These are phyloP conservation scores for Talaromyces verruculosus DNA, from an alignment of 2,329 filamentous ascomycete species.

Conservation along the genomic window DNA sequence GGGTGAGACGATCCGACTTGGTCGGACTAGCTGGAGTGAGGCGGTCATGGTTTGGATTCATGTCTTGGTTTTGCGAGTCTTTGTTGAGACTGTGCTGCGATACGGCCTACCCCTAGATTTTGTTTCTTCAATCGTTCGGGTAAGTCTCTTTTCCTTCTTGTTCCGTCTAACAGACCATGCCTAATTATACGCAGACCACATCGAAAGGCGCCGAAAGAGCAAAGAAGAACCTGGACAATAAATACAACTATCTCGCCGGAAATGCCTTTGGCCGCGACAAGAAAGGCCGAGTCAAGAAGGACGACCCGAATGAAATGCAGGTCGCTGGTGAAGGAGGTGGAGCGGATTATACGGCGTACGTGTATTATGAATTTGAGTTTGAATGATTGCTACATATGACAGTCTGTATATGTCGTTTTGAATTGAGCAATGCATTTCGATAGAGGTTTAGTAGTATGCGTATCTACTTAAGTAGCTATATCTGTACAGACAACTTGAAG, in stretches of 20 bases:
- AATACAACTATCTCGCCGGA: slow-evolving; percentile 88
- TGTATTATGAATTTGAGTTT: slow-evolving; percentile 94
- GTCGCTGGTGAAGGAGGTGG: slow-evolving; percentile 68
- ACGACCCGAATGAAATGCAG: slow-evolving; percentile 87
- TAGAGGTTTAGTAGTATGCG: slow-evolving; percentile 1
- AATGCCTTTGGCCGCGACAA: slow-evolving; percentile 94
- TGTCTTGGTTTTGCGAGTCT: slow-evolving; percentile 84
- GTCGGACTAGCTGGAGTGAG: slow-evolving; percentile 91
- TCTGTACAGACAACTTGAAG: neutral
- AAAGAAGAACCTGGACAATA: slow-evolving; percentile 73
- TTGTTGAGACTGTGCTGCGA: slow-evolving; percentile 95
- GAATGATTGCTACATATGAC: slow-evolving; percentile 36
- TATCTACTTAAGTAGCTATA: neutral
- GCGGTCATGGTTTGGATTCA: slow-evolving; percentile 96
- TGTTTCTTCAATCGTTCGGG: slow-evolving; percentile 79
- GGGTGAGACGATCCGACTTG: slow-evolving; percentile 84
- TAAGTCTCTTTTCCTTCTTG: slow-evolving; percentile 47
- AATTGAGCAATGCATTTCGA: neutral
- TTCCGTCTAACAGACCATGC: too few species aligned
- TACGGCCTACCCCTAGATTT: slow-evolving; percentile 92
- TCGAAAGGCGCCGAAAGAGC: slow-evolving; percentile 79
- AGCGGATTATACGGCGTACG: slow-evolving; percentile 89
- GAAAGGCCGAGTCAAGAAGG: slow-evolving; percentile 86
- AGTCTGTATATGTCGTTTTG: slow-evolving; percentile 12
- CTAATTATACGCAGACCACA: slow-evolving; percentile 62